Evolutionary conservation across 805 yeast species (phyloP).

Genomic region (Wickerhamiella qilinensis): DNA sequence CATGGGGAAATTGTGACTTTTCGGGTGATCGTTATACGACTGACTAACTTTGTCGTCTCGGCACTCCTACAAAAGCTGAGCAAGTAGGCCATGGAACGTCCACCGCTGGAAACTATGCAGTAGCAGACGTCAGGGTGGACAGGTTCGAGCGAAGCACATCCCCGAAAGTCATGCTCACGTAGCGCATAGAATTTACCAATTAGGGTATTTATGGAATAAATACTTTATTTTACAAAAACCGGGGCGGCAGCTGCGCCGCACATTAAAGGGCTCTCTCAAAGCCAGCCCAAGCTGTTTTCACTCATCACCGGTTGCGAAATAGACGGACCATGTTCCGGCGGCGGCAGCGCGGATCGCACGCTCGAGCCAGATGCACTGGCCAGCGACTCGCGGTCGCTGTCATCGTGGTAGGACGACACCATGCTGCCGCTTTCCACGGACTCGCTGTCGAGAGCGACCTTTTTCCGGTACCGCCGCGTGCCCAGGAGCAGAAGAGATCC

Average conservation of each 20-base stretch:
- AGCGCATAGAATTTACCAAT: neutral
- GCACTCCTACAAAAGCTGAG: too few relatives aligned
- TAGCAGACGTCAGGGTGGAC: too few relatives aligned
- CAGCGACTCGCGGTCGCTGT: conserved; percentile 2
- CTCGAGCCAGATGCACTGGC: conserved; percentile 1
- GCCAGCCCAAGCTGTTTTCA: conserved; percentile 10
- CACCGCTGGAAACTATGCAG: too few relatives aligned
- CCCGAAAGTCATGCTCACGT: too few relatives aligned
- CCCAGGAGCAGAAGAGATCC: conserved; percentile 35
- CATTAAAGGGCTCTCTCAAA: conserved; percentile 1
- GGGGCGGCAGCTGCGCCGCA: neutral
- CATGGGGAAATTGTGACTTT: too few relatives aligned
- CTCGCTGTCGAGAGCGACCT: conserved; percentile 3
- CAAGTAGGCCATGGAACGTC: too few relatives aligned
- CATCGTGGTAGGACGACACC: conserved; percentile 5
- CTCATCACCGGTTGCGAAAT: conserved; percentile 11
- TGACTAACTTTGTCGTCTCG: too few relatives aligned
- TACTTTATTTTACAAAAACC: neutral
- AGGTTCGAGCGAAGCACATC: too few relatives aligned
- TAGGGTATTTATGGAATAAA: conserved; percentile 1
- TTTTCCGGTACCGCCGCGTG: conserved; percentile 5
- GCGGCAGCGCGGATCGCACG: conserved; percentile 3
- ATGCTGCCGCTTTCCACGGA: neutral
- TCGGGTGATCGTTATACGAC: too few relatives aligned
- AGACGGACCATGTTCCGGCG: conserved; percentile 4